phyloP scores from a whole-genome alignment of 192 early-diverging fungal species.

The Backusella circina region DNA sequence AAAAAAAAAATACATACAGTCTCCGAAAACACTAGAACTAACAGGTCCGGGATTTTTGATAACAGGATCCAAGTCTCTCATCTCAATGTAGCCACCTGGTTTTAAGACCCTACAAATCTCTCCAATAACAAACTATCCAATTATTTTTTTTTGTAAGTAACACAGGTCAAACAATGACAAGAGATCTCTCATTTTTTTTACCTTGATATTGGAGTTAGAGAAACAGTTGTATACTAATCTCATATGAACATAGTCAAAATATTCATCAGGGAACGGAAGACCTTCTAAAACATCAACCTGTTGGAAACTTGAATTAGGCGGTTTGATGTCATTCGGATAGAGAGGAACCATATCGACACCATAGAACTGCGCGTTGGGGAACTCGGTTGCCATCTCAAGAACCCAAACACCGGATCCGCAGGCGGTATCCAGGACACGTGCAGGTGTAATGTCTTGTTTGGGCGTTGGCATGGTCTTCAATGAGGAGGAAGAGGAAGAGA shows the following conservation, averaged over 20 bases:
- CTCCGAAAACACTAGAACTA: background rate
- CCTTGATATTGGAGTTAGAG: constrained; percentile 11
- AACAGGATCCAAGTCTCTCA: constrained; percentile 32
- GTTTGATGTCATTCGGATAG: constrained; percentile 26
- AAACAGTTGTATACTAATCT: constrained; percentile 22
- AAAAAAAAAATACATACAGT: background rate
- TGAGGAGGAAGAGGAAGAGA: background rate
- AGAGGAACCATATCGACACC: constrained; percentile 33
- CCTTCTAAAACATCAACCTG: constrained; percentile 16
- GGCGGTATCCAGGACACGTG: background rate
- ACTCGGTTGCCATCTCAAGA: constrained; percentile 38
- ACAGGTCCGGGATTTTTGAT: constrained; percentile 23
- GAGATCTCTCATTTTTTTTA: background rate
- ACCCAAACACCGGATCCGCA: constrained; percentile 20
- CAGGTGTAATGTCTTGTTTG: background rate
- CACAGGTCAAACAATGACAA: background rate
- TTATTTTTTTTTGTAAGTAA: background rate
- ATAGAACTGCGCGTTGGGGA: constrained; percentile 24
- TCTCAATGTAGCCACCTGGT: constrained; percentile 41
- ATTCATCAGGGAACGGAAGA: constrained; percentile 15
- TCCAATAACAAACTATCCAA: background rate
- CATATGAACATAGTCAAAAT: constrained; percentile 30
- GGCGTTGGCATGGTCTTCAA: background rate
- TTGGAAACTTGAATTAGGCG: constrained; percentile 14
- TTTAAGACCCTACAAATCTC: constrained; percentile 19